Evolutionary conservation across 1,284 basidiomycete genomes (phyloP), one percentile per base, ranked within the genome.

Genomic region (Ganoderma sinense): DNA sequence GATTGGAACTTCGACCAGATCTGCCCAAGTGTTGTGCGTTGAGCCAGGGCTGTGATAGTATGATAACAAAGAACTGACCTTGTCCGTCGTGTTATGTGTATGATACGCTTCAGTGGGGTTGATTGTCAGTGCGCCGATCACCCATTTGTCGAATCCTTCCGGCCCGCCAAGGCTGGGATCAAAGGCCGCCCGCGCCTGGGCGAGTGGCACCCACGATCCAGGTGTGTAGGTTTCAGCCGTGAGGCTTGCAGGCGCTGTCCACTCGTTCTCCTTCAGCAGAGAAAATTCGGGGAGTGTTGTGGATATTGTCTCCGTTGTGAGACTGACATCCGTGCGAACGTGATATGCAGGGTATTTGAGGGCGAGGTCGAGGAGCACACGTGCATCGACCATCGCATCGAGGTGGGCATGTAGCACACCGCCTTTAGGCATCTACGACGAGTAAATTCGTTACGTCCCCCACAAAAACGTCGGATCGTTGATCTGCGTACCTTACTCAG

Each of bases 351-450:
- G 84, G 36, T 93, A 82, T 64, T 85, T 80, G 26, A 90, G 77
- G 3, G 90, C 90, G 20, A 88, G 79, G 31, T 82, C 77, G n/a
- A 91, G 80, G 5, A 93, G 81, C 39, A 83, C 80, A 14, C 80
- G 75, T 1, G 83, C 83, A 69, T 91, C 86, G 55, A 93, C 91
- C 1, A 87, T 92, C 16, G 90, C 88, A 74, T 93, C 92, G 14
- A 93, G 82, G 76, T 94, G 92, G 0, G 84, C 87, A 75, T 94
- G 92, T n/a, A 93, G 82, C 6, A 93, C 82, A 0, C 85, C 91
- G 60, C 92, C 92, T 79, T 94, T 94, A 14, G 92, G 92, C 90
- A 94, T 92, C 91, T 92, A 56, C 14, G 29, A 6, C 8, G 14
- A 4, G 31, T 3, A 33, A 29, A 59, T 16, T 11, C 23, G 11